A percentile compares a stretch with the other conserved stretches of the same genome.
Conservation (phyloP, 2,329 filamentous ascomycete species). For the Tricladium varicosporioides region DNA sequence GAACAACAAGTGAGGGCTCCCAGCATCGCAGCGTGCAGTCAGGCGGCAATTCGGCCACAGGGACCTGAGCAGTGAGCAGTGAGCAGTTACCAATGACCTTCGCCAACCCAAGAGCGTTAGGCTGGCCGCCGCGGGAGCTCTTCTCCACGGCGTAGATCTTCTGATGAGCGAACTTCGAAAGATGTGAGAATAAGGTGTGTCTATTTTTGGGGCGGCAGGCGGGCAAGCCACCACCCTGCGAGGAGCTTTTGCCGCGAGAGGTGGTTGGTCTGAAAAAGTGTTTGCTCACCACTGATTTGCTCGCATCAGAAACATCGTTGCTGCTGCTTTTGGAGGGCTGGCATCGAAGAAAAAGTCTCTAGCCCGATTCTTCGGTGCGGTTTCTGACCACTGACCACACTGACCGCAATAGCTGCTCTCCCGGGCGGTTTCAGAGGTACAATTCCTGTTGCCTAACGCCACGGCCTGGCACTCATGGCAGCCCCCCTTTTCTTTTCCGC, state of each 20-base stretch:
- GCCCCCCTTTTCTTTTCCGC: neutral
- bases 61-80: no score
- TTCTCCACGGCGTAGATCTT: neutral
- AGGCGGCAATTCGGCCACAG: neutral
- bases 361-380: no score
- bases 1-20: neutral
- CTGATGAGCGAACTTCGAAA: neutral
- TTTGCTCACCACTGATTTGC: neutral
- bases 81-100: no score
- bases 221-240: no score
- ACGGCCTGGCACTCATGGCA: no score
- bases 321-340: neutral
- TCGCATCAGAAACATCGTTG: neutral
- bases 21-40: neutral
- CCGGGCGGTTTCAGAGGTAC: neutral
- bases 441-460: neutral
- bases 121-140: neutral
- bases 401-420: neutral
- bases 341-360: neutral
- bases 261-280: neutral
- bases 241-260: neutral
- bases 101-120: neutral
- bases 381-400: no score
- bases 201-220: no score
- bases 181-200: neutral